Conservation (phyloP, 352 stramenopile genomes). For the Blastocystis sp. region DNA sequence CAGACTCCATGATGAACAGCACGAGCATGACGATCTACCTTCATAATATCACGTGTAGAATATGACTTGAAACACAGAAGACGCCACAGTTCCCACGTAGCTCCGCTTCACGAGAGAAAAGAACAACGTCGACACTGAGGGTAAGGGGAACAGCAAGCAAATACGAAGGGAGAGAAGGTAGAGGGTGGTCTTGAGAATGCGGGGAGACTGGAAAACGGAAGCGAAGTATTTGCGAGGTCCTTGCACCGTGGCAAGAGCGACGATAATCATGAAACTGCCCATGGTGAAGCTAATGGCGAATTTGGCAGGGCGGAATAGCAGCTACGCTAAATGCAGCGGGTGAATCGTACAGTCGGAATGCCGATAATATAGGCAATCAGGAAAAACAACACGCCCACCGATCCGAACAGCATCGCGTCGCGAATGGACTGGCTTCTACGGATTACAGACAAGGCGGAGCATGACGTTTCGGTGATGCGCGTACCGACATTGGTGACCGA, state of each 20-base stretch:
- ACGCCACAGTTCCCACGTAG: neutral
- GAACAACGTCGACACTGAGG: neutral
- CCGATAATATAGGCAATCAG: slow-evolving; percentile 32
- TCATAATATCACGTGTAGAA: neutral
- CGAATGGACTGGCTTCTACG: neutral
- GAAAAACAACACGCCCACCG: slow-evolving; percentile 1
- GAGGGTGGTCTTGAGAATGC: neutral
- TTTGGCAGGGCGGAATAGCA: slow-evolving; percentile 22
- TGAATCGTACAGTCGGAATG: neutral
- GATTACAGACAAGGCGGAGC: neutral
- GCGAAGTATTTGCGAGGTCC: neutral
- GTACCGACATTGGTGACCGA: neutral
- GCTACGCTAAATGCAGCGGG: neutral
- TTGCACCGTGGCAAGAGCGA: neutral
- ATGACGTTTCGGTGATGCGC: neutral
- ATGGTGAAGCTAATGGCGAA: slow-evolving; percentile 41
- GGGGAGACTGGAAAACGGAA: neutral
- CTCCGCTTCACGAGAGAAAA: neutral
- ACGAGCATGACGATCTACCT: neutral
- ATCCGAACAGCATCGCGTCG: neutral
- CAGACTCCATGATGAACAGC: neutral
- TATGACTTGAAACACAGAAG: neutral
- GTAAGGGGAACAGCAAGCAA: neutral
- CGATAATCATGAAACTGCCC: slow-evolving; percentile 27
- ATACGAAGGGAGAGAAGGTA: neutral